Conservation (phyloP, 2,329 filamentous ascomycete species). For the Penicillium sp. region DNA sequence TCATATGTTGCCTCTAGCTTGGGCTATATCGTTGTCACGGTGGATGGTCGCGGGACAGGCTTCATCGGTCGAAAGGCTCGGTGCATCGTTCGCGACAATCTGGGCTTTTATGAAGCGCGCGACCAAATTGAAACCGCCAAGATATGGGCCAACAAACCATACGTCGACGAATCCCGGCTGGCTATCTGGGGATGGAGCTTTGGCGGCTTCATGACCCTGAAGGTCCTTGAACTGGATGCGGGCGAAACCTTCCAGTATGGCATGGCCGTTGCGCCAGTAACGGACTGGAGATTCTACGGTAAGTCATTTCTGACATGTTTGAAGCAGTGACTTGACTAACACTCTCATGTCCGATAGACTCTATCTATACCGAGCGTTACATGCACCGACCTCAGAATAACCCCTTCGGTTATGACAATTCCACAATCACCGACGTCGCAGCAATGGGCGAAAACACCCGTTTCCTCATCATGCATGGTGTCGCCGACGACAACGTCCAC, state of each 20-base stretch:
- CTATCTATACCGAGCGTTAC: constrained; percentile 63
- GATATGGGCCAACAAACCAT: constrained; percentile 76
- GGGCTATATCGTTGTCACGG: constrained; percentile 91
- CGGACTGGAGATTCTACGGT: constrained; percentile 92
- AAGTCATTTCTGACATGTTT: constrained; percentile 15
- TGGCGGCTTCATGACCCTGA: constrained; percentile 91
- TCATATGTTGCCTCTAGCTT: constrained; percentile 81
- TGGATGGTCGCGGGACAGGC: constrained; percentile 91
- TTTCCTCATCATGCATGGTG: constrained; percentile 93
- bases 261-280: constrained; percentile 98
- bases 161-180: constrained; percentile 79
- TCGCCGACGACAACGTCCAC: constrained; percentile 97
- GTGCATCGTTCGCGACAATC: constrained; percentile 76
- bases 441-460: constrained; percentile 76
- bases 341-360: constrained; percentile 27
- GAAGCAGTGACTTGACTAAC: not conserved
- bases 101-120: constrained; percentile 80
- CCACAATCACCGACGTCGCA: constrained; percentile 72
- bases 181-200: constrained; percentile 99
- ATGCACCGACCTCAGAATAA: constrained; percentile 95
- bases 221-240: constrained; percentile 88
- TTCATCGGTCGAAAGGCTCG: constrained; percentile 83
- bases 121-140: constrained; percentile 92
- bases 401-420: constrained; percentile 70
- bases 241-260: constrained; percentile 92